Evolutionary conservation across 768 basidiomycete genomes (phyloP).

Genomic region (Boletus rubroflammeus): DNA sequence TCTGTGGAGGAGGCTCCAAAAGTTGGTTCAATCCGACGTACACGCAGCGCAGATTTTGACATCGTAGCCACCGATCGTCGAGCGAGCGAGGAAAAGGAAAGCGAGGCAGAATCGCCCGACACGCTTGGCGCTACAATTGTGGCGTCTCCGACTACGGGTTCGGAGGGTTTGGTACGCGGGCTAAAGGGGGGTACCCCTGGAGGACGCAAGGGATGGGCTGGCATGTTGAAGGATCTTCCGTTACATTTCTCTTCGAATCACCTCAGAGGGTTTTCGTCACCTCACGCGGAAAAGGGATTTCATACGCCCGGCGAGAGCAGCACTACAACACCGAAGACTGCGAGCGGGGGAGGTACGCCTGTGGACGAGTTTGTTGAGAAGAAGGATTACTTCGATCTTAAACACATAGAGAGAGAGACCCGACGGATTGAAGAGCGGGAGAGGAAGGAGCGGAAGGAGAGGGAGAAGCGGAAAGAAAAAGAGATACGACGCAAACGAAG

Average conservation of each 20-base stretch:
- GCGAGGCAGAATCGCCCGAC: constrained; percentile 11
- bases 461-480: constrained; percentile 30
- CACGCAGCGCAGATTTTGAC: constrained; percentile 12
- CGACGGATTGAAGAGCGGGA: constrained; percentile 17
- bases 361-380: constrained; percentile 19
- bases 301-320: constrained; percentile 17
- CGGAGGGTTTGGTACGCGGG: constrained; percentile 1
- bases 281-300: constrained; percentile 6
- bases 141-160: constrained; percentile 12
- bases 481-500: constrained; percentile 52
- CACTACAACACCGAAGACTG: constrained; percentile 13
- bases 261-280: constrained; percentile 7
- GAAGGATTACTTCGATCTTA: constrained; percentile 30
- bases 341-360: constrained; percentile 20
- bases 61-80: not conserved
- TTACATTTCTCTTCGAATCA: constrained; percentile 19
- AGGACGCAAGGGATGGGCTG: constrained; percentile 32
- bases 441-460: constrained; percentile 38
- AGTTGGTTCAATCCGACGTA: constrained; percentile 2
- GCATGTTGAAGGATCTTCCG: constrained; percentile 40
- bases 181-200: constrained; percentile 1
- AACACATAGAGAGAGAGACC: constrained; percentile 28
- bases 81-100: not conserved
- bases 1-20: constrained; percentile 15
- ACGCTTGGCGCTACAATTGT: constrained; percentile 18